A percentile compares a stretch with the other conserved stretches of the same genome.
phyloP scores from a whole-genome alignment of 768 basidiomycete species.

The Lactifluus volemus region DNA sequence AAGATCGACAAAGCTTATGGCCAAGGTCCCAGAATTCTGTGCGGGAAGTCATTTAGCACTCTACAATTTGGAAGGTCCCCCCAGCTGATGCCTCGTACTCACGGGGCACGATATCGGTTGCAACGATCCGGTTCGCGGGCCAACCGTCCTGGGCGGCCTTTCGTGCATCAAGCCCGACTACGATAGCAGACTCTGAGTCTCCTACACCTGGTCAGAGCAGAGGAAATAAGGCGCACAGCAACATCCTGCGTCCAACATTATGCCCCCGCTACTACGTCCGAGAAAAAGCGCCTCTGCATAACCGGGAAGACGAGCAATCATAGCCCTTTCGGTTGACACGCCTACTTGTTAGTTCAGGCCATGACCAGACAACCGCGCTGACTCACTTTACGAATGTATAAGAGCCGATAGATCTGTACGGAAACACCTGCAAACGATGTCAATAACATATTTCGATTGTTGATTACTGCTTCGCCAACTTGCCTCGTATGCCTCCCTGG shows the following conservation, averaged over 20 bases:
- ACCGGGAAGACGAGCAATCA: conserved; percentile 22
- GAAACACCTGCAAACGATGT: conserved; percentile 22
- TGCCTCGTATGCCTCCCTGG: conserved; percentile 9
- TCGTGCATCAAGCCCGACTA: conserved; percentile 36
- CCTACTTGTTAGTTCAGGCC: neutral
- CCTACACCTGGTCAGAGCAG: neutral
- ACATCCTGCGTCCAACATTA: conserved; percentile 39
- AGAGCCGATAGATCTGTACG: conserved; percentile 26
- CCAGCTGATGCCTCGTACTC: neutral
- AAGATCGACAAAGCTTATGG: conserved; percentile 50
- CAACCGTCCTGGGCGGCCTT: conserved; percentile 36
- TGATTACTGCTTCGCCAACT: neutral
- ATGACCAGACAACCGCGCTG: neutral
- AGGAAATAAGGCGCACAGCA: conserved; percentile 30
- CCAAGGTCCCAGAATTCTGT: conserved; percentile 54
- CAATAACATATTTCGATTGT: neutral
- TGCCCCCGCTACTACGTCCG: conserved; percentile 27
- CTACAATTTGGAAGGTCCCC: neutral
- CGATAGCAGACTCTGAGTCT: neutral
- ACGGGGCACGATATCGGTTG: conserved; percentile 33
- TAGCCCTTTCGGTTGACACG: conserved; percentile 14
- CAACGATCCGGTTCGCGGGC: conserved; percentile 32
- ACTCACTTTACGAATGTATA: conserved; percentile 24
- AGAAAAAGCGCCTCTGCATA: conserved; percentile 30
- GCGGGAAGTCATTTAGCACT: neutral